Evolutionary conservation across 176 grass and related monocot species (phyloP).

Genomic region (Triticum timopheevii): DNA sequence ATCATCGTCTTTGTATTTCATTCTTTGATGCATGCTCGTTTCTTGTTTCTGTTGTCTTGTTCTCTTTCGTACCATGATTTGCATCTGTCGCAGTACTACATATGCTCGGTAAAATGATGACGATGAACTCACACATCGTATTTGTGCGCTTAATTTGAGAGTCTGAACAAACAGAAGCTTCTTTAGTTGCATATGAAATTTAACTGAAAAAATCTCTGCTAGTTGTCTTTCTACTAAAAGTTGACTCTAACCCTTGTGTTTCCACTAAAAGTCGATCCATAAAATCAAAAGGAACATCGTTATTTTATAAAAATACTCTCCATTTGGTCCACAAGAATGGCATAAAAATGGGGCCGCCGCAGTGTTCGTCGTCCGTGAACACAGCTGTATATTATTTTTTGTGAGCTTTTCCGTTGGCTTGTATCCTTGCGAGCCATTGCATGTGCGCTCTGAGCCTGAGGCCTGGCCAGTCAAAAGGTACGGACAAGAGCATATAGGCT

Average conservation of each 20-base stretch:
- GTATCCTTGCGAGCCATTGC: constrained; percentile 14
- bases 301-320: background rate
- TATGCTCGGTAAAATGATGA: background rate
- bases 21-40: background rate
- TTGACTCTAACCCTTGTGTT: background rate
- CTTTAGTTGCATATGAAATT: background rate
- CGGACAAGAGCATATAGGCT: background rate
- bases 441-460: background rate
- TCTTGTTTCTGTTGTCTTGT: background rate
- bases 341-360: constrained; percentile 16
- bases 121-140: background rate
- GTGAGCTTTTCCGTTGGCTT: background rate
- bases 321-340: background rate
- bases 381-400: background rate
- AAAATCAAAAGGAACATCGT: constrained; percentile 9
- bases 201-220: background rate
- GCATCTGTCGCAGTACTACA: background rate
- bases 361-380: constrained; percentile 5
- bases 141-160: background rate
- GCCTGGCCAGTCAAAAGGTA: background rate
- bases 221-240: background rate
- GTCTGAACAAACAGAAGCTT: background rate
- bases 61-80: background rate
- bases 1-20: background rate
- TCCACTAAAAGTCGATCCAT: background rate